phyloP scores from a whole-genome alignment of 164 flowering plant species.

The Dillenia suffruticosa region DNA sequence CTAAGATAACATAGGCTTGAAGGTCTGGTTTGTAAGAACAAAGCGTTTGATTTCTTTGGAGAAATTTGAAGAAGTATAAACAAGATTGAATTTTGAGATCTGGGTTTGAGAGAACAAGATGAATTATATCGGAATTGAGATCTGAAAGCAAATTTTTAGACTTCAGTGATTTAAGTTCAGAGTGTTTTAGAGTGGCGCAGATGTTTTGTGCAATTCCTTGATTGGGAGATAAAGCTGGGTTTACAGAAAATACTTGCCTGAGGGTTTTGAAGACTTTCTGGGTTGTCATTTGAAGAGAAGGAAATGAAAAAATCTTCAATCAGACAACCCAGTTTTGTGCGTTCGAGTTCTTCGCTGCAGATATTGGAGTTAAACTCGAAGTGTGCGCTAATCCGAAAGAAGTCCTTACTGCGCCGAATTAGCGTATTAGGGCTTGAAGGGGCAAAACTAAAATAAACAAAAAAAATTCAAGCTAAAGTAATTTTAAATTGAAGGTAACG shows the following conservation, averaged over 20 bases:
- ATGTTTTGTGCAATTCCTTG: slow-evolving; percentile 36
- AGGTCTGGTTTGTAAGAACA: slow-evolving; percentile 27
- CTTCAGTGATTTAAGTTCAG: slow-evolving; percentile 24
- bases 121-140: slow-evolving; percentile 31
- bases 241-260: slow-evolving; percentile 11
- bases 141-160: slow-evolving; percentile 26
- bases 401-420: no score
- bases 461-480: no score
- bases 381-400: no score
- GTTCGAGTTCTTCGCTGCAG: no score
- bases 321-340: no score
- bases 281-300: no score
- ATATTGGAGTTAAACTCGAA: no score
- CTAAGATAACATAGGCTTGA: slow-evolving; percentile 31
- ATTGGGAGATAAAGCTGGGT: slow-evolving; percentile 10
- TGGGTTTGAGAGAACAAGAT: slow-evolving; percentile 62
- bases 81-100: slow-evolving; percentile 40
- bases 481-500: no score
- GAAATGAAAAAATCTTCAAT: no score
- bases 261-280: slow-evolving; percentile 8
- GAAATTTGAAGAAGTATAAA: slow-evolving; percentile 32
- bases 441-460: no score
- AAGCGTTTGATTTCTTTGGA: slow-evolving; percentile 13
- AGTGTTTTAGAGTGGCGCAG: slow-evolving; percentile 28
- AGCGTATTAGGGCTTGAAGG: no score